Evolutionary conservation across 352 stramenopile genomes (phyloP).

Genomic region (Plasmopara muralis): DNA sequence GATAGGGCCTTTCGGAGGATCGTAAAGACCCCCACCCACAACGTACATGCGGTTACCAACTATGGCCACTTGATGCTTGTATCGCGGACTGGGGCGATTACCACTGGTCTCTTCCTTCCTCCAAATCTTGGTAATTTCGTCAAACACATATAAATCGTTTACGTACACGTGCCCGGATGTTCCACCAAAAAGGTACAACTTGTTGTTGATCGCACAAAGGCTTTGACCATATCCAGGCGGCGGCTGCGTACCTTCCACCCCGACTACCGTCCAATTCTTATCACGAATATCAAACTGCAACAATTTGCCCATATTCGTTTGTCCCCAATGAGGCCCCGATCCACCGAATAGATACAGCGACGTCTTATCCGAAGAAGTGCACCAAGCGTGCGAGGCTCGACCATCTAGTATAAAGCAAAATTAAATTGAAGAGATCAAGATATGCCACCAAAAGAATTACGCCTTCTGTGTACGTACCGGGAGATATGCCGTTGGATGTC

Average conservation of each 20-base stretch:
- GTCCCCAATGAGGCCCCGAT: slow-evolving; percentile 71
- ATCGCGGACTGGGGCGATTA: slow-evolving; percentile 59
- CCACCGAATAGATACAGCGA: slow-evolving; percentile 78
- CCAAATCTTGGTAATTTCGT: slow-evolving; percentile 67
- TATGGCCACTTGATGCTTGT: slow-evolving; percentile 77
- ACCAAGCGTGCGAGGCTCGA: slow-evolving; percentile 70
- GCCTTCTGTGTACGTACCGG: slow-evolving; percentile 23
- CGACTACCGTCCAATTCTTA: slow-evolving; percentile 78
- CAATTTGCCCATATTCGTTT: slow-evolving; percentile 85
- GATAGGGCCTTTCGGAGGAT: slow-evolving; percentile 73
- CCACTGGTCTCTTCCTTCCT: slow-evolving; percentile 60
- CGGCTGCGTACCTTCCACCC: slow-evolving; percentile 52
- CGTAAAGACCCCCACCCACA: slow-evolving; percentile 70
- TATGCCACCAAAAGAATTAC: neutral
- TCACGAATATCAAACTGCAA: slow-evolving; percentile 70
- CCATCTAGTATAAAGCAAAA: slow-evolving; percentile 32
- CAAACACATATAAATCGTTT: slow-evolving; percentile 79
- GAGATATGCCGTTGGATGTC: slow-evolving; percentile 62
- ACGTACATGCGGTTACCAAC: slow-evolving; percentile 74
- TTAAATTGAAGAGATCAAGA: slow-evolving; percentile 2
- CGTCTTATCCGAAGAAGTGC: slow-evolving; percentile 58
- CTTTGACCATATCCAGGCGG: slow-evolving; percentile 74
- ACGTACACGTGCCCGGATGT: slow-evolving; percentile 79
- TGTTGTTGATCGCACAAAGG: slow-evolving; percentile 68
- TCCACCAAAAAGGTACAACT: slow-evolving; percentile 77